Conservation (phyloP, 1,139 yeast species). For the Yamadazyma oceani region DNA sequence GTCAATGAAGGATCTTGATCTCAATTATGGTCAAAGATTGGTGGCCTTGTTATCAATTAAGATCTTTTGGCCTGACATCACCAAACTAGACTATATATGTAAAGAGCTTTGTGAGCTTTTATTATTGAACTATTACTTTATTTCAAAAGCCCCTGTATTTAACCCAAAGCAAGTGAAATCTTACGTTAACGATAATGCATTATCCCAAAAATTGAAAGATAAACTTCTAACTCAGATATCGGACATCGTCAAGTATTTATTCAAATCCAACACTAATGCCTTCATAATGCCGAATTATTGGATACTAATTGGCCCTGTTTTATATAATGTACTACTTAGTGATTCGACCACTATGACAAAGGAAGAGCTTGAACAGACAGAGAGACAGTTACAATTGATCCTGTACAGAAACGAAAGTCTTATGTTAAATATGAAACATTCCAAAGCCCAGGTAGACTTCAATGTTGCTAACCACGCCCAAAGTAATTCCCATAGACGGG, state of each 20-base stretch:
- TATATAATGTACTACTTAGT: conserved; percentile 40
- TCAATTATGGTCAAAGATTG: conserved; percentile 38
- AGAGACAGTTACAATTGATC: conserved; percentile 58
- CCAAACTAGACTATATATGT: conserved; percentile 52
- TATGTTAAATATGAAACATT: conserved; percentile 46
- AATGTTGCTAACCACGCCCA: conserved; percentile 48
- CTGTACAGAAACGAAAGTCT: conserved; percentile 72
- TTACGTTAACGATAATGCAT: conserved; percentile 6
- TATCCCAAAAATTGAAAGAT: conserved; percentile 19
- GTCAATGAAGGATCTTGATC: conserved; percentile 21
- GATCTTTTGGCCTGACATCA: conserved; percentile 71
- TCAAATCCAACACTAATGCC: conserved; percentile 61
- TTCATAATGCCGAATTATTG: conserved; percentile 80
- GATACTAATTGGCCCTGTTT: conserved; percentile 54
- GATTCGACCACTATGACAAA: conserved; percentile 18
- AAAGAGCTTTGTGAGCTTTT: conserved; percentile 61
- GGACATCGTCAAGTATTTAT: conserved; percentile 46
- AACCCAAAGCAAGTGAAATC: conserved; percentile 7
- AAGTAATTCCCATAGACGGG: conserved; percentile 10
- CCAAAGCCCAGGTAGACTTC: conserved; percentile 21
- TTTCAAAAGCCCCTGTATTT: conserved; percentile 20
- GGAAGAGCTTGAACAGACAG: conserved; percentile 34
- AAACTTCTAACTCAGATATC: conserved; percentile 28
- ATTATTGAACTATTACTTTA: conserved; percentile 40
- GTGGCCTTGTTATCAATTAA: conserved; percentile 56